Conservation (phyloP, 2,329 filamentous ascomycete genomes). For the Aspergillus caelatus region DNA sequence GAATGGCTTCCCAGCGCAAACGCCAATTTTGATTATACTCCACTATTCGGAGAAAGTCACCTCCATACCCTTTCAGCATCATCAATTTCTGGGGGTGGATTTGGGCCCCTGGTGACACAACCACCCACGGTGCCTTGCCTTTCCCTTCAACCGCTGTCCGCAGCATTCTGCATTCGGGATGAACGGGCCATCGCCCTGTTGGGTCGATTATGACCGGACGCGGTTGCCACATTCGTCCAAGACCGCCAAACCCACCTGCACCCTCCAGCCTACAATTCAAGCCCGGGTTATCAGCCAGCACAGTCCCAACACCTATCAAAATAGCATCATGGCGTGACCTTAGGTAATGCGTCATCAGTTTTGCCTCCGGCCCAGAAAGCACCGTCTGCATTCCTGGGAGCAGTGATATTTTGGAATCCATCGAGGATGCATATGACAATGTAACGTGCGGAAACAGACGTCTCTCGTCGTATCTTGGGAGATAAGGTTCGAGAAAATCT, state of each 20-base stretch:
- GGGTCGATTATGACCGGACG: conserved; percentile 83
- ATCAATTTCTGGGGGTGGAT: conserved; percentile 51
- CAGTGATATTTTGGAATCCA: conserved; percentile 78
- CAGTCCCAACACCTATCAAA: conserved; percentile 80
- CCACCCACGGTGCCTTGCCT: conserved; percentile 74
- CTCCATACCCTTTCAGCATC: conserved; percentile 50
- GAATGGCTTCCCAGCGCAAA: conserved; percentile 67
- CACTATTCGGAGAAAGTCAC: conserved; percentile 47
- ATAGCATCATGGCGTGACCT: conserved; percentile 83
- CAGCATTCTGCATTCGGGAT: conserved; percentile 65
- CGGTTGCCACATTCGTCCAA: conserved; percentile 65
- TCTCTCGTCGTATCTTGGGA: conserved; percentile 44
- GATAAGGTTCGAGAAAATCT: conserved; percentile 54
- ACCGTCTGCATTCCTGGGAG: conserved; percentile 78
- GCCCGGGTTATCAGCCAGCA: conserved; percentile 79
- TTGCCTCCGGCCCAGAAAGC: conserved; percentile 80
- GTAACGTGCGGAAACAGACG: conserved; percentile 63
- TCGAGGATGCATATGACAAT: conserved; percentile 86
- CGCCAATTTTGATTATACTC: conserved; percentile 46
- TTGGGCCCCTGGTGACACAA: conserved; percentile 56
- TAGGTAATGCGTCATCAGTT: conserved; percentile 91
- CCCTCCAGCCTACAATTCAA: conserved; percentile 77
- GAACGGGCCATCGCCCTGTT: conserved; percentile 69
- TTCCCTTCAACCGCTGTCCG: conserved; percentile 63
- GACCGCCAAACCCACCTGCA: conserved; percentile 58